These are phyloP conservation scores for Neopestalotiopsis sp. DNA, from an alignment of 2,329 filamentous ascomycete species.

Conservation along the genomic window DNA sequence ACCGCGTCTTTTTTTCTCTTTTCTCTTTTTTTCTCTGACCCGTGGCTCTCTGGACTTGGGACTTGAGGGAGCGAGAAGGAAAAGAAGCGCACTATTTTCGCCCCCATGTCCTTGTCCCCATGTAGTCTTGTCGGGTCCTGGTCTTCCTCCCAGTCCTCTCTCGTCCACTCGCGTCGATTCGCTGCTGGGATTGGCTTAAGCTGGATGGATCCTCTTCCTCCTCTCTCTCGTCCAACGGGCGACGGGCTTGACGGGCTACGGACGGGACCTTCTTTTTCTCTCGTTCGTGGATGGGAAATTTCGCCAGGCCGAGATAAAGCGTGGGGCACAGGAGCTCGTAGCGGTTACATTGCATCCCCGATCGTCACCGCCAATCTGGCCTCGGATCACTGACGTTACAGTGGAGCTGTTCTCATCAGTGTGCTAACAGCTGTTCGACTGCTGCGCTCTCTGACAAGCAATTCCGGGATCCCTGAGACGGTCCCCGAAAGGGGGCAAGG, in stretches of 20 bases:
- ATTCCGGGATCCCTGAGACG: conserved; percentile 1
- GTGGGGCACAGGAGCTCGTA: conserved; percentile 3
- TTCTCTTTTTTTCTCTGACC: not conserved
- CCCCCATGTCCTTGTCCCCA: not conserved
- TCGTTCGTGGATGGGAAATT: not conserved
- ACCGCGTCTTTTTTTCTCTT: not conserved
- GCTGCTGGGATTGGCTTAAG: not conserved
- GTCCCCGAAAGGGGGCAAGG: not conserved
- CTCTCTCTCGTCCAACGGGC: not conserved
- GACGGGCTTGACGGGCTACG: not conserved
- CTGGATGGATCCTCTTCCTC: not conserved
- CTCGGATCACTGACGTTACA: not conserved
- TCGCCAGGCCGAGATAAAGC: conserved; percentile 7
- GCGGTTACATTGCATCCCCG: conserved; percentile 10
- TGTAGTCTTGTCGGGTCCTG: not conserved
- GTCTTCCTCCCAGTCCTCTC: not conserved
- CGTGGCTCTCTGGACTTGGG: too few species aligned
- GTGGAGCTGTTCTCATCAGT: not conserved
- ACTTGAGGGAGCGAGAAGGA: not conserved
- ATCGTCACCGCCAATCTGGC: conserved; percentile 15
- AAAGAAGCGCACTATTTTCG: not conserved
- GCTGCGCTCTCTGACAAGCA: not conserved
- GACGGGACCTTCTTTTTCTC: not conserved
- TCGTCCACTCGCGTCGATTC: not conserved
- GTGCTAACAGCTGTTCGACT: too few species aligned